Conservation (phyloP, 306 rosid genomes). For the Vigna hirtella region DNA sequence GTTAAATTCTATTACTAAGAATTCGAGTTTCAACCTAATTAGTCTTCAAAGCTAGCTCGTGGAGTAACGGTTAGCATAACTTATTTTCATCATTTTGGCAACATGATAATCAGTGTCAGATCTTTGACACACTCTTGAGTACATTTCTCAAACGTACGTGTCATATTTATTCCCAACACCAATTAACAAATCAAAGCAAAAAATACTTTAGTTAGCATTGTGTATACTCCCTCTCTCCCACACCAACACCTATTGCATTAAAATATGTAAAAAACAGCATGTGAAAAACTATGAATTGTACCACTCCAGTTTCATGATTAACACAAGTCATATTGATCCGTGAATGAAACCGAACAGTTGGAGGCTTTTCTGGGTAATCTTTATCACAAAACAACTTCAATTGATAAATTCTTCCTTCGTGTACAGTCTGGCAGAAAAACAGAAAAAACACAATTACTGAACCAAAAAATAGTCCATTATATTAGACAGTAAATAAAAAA, state of each 20-base stretch:
- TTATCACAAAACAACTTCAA: constrained; percentile 98
- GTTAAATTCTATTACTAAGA: neutral
- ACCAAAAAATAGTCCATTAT: constrained; percentile 35
- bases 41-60: neutral
- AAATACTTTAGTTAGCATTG: neutral
- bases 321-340: constrained; percentile 97
- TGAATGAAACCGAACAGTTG: constrained; percentile 97
- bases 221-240: neutral
- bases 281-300: constrained; percentile 52
- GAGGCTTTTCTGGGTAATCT: constrained; percentile 99
- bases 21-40: neutral
- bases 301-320: constrained; percentile 99
- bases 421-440: constrained; percentile 70
- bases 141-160: constrained; percentile 13
- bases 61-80: neutral
- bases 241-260: neutral
- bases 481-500: constrained; percentile 2
- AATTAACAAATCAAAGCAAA: neutral
- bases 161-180: neutral
- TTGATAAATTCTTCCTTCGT: constrained; percentile 98
- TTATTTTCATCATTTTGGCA: neutral
- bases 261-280: constrained; percentile 31
- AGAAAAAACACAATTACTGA: constrained; percentile 31
- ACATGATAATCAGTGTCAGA: neutral
- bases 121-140: neutral